Evolutionary conservation across 163 green algal species (phyloP), one percentile per base, ranked within the genome.

Genomic region (Coccomyxa subellipsoidea): DNA sequence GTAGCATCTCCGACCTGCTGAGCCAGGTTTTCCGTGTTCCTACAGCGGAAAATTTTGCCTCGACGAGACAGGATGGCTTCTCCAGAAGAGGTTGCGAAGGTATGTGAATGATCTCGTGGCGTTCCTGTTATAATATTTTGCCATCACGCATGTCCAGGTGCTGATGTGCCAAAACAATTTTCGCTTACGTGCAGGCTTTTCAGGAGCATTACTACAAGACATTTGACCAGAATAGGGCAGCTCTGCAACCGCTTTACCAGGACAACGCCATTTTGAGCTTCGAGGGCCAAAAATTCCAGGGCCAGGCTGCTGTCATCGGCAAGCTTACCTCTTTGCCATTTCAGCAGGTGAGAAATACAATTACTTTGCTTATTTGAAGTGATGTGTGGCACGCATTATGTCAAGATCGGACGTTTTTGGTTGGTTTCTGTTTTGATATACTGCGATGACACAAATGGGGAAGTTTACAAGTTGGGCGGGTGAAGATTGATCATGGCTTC

Each of bases 191-290:
- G 73, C 89, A 98, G 94, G 94, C 94, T 21, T 98, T 98, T 82
- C 88, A 93, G 34, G 88, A 94, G 32, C 94, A 97, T 90, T 98
- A 97, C 84, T 98, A 98, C 77, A 81, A 88, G 35, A 92, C 95
- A 0, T 98, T 98, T 77, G 92, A 95, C 69, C 92, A 77, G 78
- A 96, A 96, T 81, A 84, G 95, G 1, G 54, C 84, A 1, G 88
- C 79, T 4, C 88, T 98, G 35, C 82, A 78, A 10, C 80, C 54
- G 29, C 88, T 98, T 39, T 98, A 98, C 78, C 92, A 96, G 86
- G 89, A 93, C 10, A 84, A 92, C 77, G 93, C 89, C 47, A 91
- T 97, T 81, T 88, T 98, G 32, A 96, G 92, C 0, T 98, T 97
- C 78, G 93, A 98, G 86, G 93, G 94, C 7, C 86, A 94, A 76